Conservation (phyloP, 1,284 basidiomycete genomes). For the Trichosporon sp. region DNA sequence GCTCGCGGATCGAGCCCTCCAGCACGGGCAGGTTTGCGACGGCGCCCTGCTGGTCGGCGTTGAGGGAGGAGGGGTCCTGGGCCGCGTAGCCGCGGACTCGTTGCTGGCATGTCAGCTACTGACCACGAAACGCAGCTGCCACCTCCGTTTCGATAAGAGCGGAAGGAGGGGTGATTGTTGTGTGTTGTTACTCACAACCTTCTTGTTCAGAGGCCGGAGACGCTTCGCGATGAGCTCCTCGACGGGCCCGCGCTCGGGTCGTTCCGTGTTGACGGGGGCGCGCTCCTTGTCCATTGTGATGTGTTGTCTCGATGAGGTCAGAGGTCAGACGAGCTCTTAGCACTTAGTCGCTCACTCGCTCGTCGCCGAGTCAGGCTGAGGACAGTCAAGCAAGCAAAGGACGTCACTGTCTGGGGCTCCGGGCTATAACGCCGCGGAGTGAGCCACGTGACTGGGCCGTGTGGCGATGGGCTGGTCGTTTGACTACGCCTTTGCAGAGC, state of each 20-base stretch:
- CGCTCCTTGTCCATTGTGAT: slow-evolving; percentile 13
- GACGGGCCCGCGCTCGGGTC: slow-evolving; percentile 61
- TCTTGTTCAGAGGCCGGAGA: slow-evolving; percentile 73
- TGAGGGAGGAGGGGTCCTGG: slow-evolving; percentile 69
- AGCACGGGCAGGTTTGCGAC: slow-evolving; percentile 70
- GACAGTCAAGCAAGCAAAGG: background rate
- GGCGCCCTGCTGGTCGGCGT: slow-evolving; percentile 77
- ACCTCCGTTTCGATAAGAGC: too few relatives aligned
- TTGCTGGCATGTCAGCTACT: slow-evolving; percentile 59
- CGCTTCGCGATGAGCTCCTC: slow-evolving; percentile 77
- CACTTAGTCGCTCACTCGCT: background rate
- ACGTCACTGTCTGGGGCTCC: slow-evolving; percentile 21
- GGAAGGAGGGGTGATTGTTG: too few relatives aligned
- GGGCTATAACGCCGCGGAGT: slow-evolving; percentile 21
- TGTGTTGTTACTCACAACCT: slow-evolving; percentile 66
- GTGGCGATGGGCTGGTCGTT: background rate
- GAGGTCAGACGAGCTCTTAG: background rate
- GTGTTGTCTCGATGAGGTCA: background rate
- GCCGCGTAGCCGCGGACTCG: slow-evolving; percentile 71
- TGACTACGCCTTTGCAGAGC: background rate
- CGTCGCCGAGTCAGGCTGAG: slow-evolving; percentile 3
- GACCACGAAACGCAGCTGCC: background rate
- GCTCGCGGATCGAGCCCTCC: slow-evolving; percentile 74
- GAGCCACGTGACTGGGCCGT: slow-evolving; percentile 15
- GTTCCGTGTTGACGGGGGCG: slow-evolving; percentile 13